These are phyloP conservation scores for Blumeria graminis DNA, from an alignment of 2,329 filamentous ascomycete genomes.

Conservation along the genomic window DNA sequence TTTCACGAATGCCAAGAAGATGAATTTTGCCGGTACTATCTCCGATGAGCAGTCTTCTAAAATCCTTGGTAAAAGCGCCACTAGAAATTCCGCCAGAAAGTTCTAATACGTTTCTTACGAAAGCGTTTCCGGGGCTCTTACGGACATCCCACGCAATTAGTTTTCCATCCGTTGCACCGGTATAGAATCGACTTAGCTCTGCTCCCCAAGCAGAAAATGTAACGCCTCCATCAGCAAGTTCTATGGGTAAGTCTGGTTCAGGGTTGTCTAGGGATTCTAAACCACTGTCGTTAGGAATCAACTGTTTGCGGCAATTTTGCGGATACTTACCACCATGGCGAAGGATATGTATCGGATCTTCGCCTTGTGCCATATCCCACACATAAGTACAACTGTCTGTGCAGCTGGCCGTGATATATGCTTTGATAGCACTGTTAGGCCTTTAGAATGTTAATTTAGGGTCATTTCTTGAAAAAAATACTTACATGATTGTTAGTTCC, in stretches of 20 bases:
- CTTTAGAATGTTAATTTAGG: slow-evolving; percentile 14
- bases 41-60: slow-evolving; percentile 29
- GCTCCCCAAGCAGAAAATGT: slow-evolving; percentile 39
- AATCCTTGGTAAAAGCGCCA: slow-evolving; percentile 33
- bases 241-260: slow-evolving; percentile 16
- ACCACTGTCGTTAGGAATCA: not conserved
- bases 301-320: not conserved
- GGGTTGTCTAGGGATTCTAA: slow-evolving; percentile 13
- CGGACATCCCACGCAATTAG: slow-evolving; percentile 40
- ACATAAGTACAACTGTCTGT: slow-evolving; percentile 38
- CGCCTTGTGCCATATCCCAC: slow-evolving; percentile 34
- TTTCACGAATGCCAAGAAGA: slow-evolving; percentile 25
- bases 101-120: slow-evolving; percentile 28
- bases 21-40: slow-evolving; percentile 37
- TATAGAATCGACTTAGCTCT: slow-evolving; percentile 32
- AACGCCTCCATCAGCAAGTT: slow-evolving; percentile 33
- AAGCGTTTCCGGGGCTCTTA: slow-evolving; percentile 17
- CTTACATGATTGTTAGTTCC: slow-evolving; percentile 29
- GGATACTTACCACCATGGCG: slow-evolving; percentile 22
- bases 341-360: slow-evolving; percentile 30
- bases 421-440: slow-evolving; percentile 25
- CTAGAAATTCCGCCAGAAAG: slow-evolving; percentile 30
- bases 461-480: not conserved
- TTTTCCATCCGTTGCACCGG: slow-evolving; percentile 36
- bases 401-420: slow-evolving; percentile 34